A percentile compares a stretch with the other conserved stretches of the same genome.
Conservation (phyloP, 2,329 filamentous ascomycete species). For the Botryotinia narcissicola region DNA sequence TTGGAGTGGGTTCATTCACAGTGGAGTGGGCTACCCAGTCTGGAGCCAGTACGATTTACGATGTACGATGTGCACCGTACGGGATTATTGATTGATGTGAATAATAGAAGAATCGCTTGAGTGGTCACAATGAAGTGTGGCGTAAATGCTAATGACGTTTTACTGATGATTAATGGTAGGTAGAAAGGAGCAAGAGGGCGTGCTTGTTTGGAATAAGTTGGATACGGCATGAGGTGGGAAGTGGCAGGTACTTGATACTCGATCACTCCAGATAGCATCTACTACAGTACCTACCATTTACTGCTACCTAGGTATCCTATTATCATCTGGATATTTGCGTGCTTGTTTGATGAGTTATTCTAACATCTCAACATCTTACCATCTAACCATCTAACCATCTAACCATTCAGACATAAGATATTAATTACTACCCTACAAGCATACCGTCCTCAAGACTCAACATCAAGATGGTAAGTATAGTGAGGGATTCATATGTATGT, state of each 20-base stretch:
- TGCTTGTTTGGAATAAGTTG: not conserved
- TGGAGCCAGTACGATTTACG: not conserved
- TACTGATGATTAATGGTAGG: not conserved
- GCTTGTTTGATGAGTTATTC: not conserved
- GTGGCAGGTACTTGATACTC: not conserved
- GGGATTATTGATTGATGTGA: not conserved
- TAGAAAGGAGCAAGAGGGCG: too few species aligned
- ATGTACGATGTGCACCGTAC: not conserved
- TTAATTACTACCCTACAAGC: not conserved
- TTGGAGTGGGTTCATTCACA: not conserved
- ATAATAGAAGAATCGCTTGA: not conserved
- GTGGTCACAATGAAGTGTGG: constrained; percentile 6
- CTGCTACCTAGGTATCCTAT: not conserved
- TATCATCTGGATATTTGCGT: not conserved
- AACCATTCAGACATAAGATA: not conserved
- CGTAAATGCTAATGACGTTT: not conserved
- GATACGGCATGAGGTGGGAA: not conserved
- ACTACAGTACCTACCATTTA: not conserved
- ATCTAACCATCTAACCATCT: not conserved
- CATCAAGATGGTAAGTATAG: not conserved
- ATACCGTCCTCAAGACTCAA: not conserved
- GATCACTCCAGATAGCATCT: not conserved
- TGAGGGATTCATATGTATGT: not conserved
- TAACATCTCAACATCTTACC: too few species aligned
- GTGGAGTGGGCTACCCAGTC: not conserved